These are phyloP conservation scores for Tolypocladium endophyticum DNA, from an alignment of 2,329 filamentous ascomycete genomes.

Conservation along the genomic window DNA sequence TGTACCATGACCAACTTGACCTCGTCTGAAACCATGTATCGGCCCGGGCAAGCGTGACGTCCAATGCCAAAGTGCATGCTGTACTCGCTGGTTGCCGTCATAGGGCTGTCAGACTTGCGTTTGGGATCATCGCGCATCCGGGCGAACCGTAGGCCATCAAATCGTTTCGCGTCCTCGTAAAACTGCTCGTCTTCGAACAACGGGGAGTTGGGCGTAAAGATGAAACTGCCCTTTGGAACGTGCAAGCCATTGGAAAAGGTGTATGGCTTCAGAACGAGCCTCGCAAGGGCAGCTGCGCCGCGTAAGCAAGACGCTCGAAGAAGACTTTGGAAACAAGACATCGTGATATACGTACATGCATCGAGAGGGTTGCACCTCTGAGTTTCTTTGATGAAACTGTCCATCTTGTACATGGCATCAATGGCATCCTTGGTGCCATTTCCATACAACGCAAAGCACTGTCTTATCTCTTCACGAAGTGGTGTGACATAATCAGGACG, in stretches of 20 bases:
- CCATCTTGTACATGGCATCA: conserved; percentile 6
- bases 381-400: conserved; percentile 10
- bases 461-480: conserved; percentile 5
- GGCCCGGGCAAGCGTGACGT: conserved; percentile 6
- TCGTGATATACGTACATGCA: conserved; percentile 1
- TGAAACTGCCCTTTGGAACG: conserved; percentile 4
- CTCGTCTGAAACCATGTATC: conserved; percentile 8
- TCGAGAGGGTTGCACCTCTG: conserved; percentile 7
- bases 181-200: conserved; percentile 5
- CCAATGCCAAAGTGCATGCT: conserved; percentile 9
- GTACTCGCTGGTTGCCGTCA: conserved; percentile 4
- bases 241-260: conserved; percentile 7
- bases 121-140: conserved; percentile 5
- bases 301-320: not conserved
- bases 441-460: conserved; percentile 4
- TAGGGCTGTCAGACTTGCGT: not conserved
- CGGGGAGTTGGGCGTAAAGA: conserved; percentile 7
- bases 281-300: conserved; percentile 5
- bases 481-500: conserved; percentile 4
- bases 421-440: conserved; percentile 3
- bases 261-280: conserved; percentile 5
- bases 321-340: not conserved
- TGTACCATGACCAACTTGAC: conserved; percentile 6
- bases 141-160: conserved; percentile 7
- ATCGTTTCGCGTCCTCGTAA: conserved; percentile 2